Base-by-base conservation (phyloP, 768 basidiomycete species). In the Mycena latifolia region DNA sequence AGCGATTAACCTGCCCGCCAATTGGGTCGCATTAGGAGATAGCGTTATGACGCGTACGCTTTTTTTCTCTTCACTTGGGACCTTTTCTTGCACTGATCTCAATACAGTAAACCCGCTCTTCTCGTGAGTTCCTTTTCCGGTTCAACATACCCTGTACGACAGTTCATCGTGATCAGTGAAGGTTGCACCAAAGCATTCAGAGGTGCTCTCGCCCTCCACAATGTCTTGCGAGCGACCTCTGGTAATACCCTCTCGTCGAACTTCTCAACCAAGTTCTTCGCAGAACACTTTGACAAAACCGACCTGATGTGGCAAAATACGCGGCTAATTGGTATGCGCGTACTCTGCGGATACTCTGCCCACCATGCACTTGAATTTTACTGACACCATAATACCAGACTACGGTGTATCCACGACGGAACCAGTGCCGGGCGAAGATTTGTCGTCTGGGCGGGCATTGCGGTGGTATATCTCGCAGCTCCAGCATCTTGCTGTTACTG, bases 21-120 rank as follows among this genome's bases (percentile, higher is more conserved):
- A 80, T 61, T 80, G 72, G 47, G 66, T 79, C 39, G 79, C 77
- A 1, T 8, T 80, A 29, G 79, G 79, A n/a, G 79, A 80, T 53
- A 74, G 77, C 35, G 71, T 77, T 10, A 75, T 79, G 77, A 70
- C 59, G 9, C 18, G 67, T 69, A 24, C 27, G 63, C 27, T 2
- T 52, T 31, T 35, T 37, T 2, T 47, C 22, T 35, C 24, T 20
- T 18, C 4, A 43, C 7, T n/a, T 22, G 6, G 20, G 14, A 37
- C 3, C 9, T 17, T 43, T 43, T 4, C 41, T 9, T n/a, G 14
- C n/a, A 7, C 41, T 43, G 20, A 43, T 6, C 5, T 3, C 20
- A 5, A 11, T 4, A 5, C n/a, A 69, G 67, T 69, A 33, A 65
- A 69, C 50, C 67, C 67, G 14, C 27, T 69, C 8, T 69, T 69